phyloP scores from a whole-genome alignment of 2,329 filamentous ascomycete genomes.

The Penicillium sp. region DNA sequence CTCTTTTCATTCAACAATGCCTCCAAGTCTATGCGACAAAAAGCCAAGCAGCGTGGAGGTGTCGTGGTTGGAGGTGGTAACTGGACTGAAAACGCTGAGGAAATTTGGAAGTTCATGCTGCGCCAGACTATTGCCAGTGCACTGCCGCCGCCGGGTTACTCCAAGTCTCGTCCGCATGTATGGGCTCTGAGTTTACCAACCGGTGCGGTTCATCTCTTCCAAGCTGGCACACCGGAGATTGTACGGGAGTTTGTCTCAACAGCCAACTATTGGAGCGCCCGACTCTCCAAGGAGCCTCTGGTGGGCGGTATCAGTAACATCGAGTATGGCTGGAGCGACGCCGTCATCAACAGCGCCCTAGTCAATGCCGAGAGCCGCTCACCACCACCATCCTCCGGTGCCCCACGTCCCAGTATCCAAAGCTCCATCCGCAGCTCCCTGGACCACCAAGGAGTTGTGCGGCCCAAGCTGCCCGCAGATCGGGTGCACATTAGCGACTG shows the following conservation, averaged over 20 bases:
- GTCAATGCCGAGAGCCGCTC: constrained; percentile 60
- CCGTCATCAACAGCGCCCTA: constrained; percentile 77
- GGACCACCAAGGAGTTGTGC: constrained; percentile 69
- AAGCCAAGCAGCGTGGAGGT: constrained; percentile 64
- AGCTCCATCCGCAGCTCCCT: constrained; percentile 70
- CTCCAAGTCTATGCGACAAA: constrained; percentile 71
- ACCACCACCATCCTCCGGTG: constrained; percentile 42
- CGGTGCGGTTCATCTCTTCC: constrained; percentile 96
- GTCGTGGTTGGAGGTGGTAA: constrained; percentile 91
- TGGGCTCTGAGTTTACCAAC: constrained; percentile 92
- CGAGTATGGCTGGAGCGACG: constrained; percentile 95
- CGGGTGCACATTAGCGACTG: constrained; percentile 84
- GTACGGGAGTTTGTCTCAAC: constrained; percentile 92
- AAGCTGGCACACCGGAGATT: constrained; percentile 93
- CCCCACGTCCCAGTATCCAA: constrained; percentile 60
- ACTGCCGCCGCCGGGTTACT: constrained; percentile 90
- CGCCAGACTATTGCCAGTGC: constrained; percentile 90
- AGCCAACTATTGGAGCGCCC: constrained; percentile 96
- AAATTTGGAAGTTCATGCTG: constrained; percentile 83
- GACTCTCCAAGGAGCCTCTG: constrained; percentile 90
- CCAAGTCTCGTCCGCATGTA: constrained; percentile 85
- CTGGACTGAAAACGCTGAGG: constrained; percentile 96
- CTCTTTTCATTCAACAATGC: constrained; percentile 90
- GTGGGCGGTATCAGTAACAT: constrained; percentile 94
- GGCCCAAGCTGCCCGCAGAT: constrained; percentile 79